Conservation (phyloP, 116 monocot species). For the Iris pallida region DNA sequence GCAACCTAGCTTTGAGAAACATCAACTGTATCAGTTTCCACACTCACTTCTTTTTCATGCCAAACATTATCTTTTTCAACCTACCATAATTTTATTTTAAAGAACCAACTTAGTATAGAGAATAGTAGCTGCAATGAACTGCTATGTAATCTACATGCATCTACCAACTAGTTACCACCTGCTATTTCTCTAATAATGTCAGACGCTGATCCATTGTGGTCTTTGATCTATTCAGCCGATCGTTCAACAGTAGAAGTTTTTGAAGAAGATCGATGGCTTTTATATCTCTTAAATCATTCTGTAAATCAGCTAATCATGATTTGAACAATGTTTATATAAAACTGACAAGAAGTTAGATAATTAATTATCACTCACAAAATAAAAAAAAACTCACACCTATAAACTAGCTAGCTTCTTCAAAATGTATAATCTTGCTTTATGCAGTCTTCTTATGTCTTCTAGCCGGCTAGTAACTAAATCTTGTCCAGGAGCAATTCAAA, state of each 20-base stretch:
- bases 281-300: constrained; percentile 48
- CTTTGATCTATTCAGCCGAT: constrained; percentile 58
- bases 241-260: constrained; percentile 36
- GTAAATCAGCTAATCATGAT: constrained; percentile 3
- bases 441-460: constrained; percentile 51
- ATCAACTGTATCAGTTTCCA: constrained; percentile 63
- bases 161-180: constrained; percentile 74
- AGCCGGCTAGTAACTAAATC: constrained; percentile 60
- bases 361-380: neutral
- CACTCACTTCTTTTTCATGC: constrained; percentile 63
- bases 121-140: neutral
- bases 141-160: constrained; percentile 26
- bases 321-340: neutral
- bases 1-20: constrained; percentile 32
- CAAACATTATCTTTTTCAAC: constrained; percentile 71
- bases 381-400: constrained; percentile 35
- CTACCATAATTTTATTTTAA: constrained; percentile 39
- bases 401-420: constrained; percentile 58
- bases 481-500: constrained; percentile 46
- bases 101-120: constrained; percentile 1
- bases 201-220: constrained; percentile 50
- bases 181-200: constrained; percentile 63
- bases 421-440: constrained; percentile 61
- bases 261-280: constrained; percentile 55
- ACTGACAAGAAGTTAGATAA: neutral